Evolutionary conservation across 2,329 filamentous ascomycete species (phyloP).

Genomic region (Paecilomyces dactylethromorphus): DNA sequence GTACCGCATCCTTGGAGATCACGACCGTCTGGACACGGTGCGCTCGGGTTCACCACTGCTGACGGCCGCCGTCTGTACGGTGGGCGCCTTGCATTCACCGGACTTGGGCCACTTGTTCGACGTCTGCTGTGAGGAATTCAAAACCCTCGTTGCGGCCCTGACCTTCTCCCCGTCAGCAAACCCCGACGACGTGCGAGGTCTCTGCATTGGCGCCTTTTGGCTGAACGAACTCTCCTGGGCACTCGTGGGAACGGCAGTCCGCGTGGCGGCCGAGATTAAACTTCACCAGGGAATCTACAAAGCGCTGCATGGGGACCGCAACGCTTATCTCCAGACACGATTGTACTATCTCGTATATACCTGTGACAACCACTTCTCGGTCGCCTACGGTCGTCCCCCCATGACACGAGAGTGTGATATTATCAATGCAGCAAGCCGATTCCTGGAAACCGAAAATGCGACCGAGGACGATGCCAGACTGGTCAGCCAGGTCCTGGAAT

Average conservation of each 20-base stretch:
- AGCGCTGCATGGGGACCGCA: slow-evolving; percentile 14
- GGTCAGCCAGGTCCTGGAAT: slow-evolving; percentile 27
- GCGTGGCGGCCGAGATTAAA: slow-evolving; percentile 16
- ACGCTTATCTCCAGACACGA: slow-evolving; percentile 16
- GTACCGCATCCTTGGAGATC: slow-evolving; percentile 36
- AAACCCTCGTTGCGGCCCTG: slow-evolving; percentile 34
- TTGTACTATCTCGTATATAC: slow-evolving; percentile 30
- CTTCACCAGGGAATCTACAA: slow-evolving; percentile 17
- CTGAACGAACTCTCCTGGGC: slow-evolving; percentile 36
- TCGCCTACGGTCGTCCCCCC: slow-evolving; percentile 29
- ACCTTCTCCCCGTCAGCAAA: slow-evolving; percentile 40
- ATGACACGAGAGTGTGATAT: slow-evolving; percentile 28
- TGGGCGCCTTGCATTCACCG: slow-evolving; percentile 38
- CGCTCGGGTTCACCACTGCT: slow-evolving; percentile 36
- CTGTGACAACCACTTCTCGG: slow-evolving; percentile 32
- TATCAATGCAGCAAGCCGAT: slow-evolving; percentile 17
- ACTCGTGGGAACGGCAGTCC: slow-evolving; percentile 15
- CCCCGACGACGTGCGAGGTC: slow-evolving; percentile 39
- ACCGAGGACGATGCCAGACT: slow-evolving; percentile 26
- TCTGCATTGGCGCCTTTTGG: slow-evolving; percentile 46
- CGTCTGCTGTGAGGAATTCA: slow-evolving; percentile 38
- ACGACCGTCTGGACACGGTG: slow-evolving; percentile 32
- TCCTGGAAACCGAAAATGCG: slow-evolving; percentile 22
- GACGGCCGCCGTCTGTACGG: slow-evolving; percentile 39
- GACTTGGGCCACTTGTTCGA: slow-evolving; percentile 20